phyloP scores from a whole-genome alignment of 108 stramenopile genomes.

The Skeletonema menzelii region DNA sequence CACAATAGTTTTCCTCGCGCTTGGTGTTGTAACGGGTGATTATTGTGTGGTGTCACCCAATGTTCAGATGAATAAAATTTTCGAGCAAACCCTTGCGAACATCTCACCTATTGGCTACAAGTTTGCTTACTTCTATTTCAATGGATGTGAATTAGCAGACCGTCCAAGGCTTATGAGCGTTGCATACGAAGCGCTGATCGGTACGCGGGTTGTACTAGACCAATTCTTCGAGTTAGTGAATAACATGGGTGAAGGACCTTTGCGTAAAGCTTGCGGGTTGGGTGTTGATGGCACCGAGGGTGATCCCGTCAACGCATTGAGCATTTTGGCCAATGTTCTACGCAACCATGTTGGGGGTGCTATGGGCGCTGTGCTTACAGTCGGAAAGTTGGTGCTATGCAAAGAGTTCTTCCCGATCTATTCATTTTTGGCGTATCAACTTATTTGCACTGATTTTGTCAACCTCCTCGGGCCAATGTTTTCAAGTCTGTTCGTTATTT shows the following conservation, averaged over 20 bases:
- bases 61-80: constrained; percentile 11
- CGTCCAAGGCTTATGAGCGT: constrained; percentile 2
- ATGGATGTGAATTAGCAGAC: not conserved
- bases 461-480: constrained; percentile 5
- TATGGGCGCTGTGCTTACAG: not conserved
- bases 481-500: not conserved
- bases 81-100: constrained; percentile 3
- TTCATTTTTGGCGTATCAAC: not conserved
- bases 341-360: not conserved
- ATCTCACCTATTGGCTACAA: constrained; percentile 6
- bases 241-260: not conserved
- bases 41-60: constrained; percentile 4
- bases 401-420: constrained; percentile 4
- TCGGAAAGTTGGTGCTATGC: not conserved
- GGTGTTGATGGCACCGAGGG: not conserved
- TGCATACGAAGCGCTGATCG: not conserved
- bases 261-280: constrained; percentile 12
- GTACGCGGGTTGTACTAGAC: not conserved
- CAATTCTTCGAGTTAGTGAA: constrained; percentile 10
- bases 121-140: constrained; percentile 15
- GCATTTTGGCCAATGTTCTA: constrained; percentile 1
- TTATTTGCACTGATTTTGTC: constrained; percentile 13
- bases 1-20: constrained; percentile 7
- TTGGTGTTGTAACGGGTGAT: constrained; percentile 1
- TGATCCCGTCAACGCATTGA: constrained; percentile 5